Evolutionary conservation across 371 early-diverging fungal genomes (phyloP).

Genomic region (Conidiobolus incongruus): DNA sequence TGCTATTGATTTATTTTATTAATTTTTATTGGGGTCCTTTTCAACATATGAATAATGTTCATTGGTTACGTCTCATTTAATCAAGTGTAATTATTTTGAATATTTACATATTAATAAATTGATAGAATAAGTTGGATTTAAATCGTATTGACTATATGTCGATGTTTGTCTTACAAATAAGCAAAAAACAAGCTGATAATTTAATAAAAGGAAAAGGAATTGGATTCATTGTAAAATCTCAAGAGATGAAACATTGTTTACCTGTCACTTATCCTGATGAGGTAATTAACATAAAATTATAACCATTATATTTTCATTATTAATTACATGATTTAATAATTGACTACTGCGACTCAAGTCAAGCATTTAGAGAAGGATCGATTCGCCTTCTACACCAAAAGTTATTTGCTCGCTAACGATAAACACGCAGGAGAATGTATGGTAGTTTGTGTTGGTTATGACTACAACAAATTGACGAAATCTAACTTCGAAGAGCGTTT

Average conservation of each 20-base stretch:
- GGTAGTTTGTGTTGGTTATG: slow-evolving; percentile 3
- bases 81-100: too few species aligned
- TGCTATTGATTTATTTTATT: neutral
- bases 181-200: neutral
- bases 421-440: slow-evolving; percentile 3
- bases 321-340: neutral
- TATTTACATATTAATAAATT: neutral
- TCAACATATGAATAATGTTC: slow-evolving; percentile 4
- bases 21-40: slow-evolving; percentile 1
- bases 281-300: neutral
- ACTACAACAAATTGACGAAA: neutral
- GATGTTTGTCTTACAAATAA: neutral
- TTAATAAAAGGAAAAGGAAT: neutral
- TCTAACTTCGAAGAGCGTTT: neutral
- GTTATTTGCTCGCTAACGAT: neutral
- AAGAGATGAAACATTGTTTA: neutral
- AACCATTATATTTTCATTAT: neutral
- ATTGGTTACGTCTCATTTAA: slow-evolving; percentile 4
- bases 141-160: slow-evolving; percentile 3
- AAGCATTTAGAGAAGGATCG: slow-evolving; percentile 1
- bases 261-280: slow-evolving; percentile 4
- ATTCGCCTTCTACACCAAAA: slow-evolving; percentile 2
- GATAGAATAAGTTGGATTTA: neutral
- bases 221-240: slow-evolving; percentile 3
- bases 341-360: slow-evolving; percentile 4